Percentiles rank a stretch among this genome's conserved stretches.
Evolutionary conservation across 306 rosid species (phyloP).

Genomic region (Prunus mira): DNA sequence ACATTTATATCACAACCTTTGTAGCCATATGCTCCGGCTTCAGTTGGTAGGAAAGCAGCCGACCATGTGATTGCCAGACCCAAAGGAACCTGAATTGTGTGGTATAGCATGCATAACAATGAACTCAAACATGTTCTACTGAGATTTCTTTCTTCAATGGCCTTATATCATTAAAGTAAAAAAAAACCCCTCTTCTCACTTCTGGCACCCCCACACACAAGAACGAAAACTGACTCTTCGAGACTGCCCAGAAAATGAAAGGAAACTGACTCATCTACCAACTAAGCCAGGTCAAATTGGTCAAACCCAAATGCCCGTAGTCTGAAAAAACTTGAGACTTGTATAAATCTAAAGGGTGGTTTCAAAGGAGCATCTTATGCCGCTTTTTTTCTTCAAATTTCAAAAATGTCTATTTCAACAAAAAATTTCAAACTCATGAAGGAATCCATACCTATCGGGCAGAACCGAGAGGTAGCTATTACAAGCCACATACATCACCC

Average conservation of each 20-base stretch:
- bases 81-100: slow-evolving; percentile 75
- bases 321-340: background rate
- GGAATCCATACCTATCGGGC: background rate
- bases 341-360: background rate
- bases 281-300: background rate
- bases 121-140: background rate
- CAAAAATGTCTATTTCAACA: background rate
- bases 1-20: slow-evolving; percentile 91
- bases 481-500: background rate
- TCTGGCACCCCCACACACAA: background rate
- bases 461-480: background rate
- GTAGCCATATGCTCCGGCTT: slow-evolving; percentile 74
- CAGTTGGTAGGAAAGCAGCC: slow-evolving; percentile 85
- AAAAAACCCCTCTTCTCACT: too few species aligned
- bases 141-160: background rate
- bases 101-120: background rate
- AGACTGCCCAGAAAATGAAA: background rate
- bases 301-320: background rate
- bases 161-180: background rate
- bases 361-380: background rate
- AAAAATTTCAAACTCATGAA: background rate
- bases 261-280: background rate
- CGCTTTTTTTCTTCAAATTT: background rate
- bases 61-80: slow-evolving; percentile 97
- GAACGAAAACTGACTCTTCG: background rate